Evolutionary conservation across 441 rosid genomes (phyloP), one percentile per base, ranked within the genome.

Genomic region (Erodium moschatum): DNA sequence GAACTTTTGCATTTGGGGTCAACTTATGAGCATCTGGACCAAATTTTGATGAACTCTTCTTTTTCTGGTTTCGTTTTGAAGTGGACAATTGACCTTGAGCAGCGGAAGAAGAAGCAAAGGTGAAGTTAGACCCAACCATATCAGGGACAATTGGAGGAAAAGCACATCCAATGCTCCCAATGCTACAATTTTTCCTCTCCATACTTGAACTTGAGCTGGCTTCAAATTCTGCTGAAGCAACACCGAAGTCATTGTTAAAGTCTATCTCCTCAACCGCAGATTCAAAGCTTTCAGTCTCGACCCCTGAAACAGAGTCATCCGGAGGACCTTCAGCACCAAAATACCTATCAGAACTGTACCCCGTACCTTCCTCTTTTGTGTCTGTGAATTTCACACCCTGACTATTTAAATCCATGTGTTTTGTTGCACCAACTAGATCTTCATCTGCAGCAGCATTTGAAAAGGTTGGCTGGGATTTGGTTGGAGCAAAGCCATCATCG

Each of bases 251-350:
- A 73, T 65, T 79, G 44, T 74, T 75, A 62, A 74, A 70, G 68
- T 87, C 95, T 68, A 84, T 84, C 81, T 87, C 96, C 78, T 95
- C 97, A 46, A 81, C 79, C 70, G 92, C 95, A 42, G 95, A 83
- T 76, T 81, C 85, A 77, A 89, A 87, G 84, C 96, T 92, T 78
- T 92, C 97, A 60, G 98, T 85, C 72, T 90, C 96, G 69, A 85
- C 81, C 68, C 80, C 92, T 18, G 96, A 87, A 64, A 81, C 27
- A 66, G 82, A 80, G 35, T 80, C 90, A 46, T 85, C 88, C 15
- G 63, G 79, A 66, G 79, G 72, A 69, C 72, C 81, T 70, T 83
- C 92, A 73, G 71, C 67, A 74, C 79, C 76, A 75, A 42, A 66
- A 71, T 66, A 64, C 61, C 75, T 70, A 35, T 79, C 81, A 68